Percentiles rank a stretch among this genome's conserved stretches.
Evolutionary conservation across 805 yeast species (phyloP).

Genomic region (Nakazawaea anatomiae): DNA sequence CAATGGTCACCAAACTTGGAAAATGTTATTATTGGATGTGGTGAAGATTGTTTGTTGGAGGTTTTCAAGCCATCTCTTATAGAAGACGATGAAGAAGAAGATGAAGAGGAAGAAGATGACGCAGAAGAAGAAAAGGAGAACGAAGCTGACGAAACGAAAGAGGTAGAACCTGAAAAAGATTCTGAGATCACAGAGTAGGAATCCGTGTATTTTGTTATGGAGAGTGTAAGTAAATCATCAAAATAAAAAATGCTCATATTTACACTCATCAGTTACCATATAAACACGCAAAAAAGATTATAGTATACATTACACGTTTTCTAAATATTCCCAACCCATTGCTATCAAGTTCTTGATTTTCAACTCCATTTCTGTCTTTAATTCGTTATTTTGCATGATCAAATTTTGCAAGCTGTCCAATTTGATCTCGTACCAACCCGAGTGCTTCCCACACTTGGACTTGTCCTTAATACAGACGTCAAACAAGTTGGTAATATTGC

Average conservation of each 20-base stretch:
- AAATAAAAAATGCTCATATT: too few species aligned
- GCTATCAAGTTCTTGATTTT: conserved; percentile 23
- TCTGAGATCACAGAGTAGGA: neutral
- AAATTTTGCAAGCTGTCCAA: conserved; percentile 21
- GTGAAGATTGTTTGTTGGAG: conserved; percentile 71
- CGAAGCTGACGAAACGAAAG: conserved; percentile 10
- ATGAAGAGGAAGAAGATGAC: conserved; percentile 35
- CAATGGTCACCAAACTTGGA: conserved; percentile 59
- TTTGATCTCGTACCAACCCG: conserved; percentile 27
- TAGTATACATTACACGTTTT: neutral
- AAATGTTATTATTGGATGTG: conserved; percentile 58
- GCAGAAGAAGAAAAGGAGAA: conserved; percentile 13
- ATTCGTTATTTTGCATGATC: conserved; percentile 17
- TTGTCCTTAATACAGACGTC: conserved; percentile 45
- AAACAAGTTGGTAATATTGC: neutral
- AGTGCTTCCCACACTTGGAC: conserved; percentile 50
- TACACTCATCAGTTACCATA: too few species aligned
- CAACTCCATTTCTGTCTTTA: conserved; percentile 26
- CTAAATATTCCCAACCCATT: conserved; percentile 7
- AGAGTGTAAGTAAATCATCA: too few species aligned
- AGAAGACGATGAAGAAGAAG: conserved; percentile 31
- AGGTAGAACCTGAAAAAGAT: neutral
- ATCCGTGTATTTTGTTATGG: neutral
- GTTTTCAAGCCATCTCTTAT: conserved; percentile 66
- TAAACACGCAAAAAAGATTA: too few species aligned